Percentiles rank a stretch among this genome's conserved stretches.
phyloP scores from a whole-genome alignment of 768 basidiomycete species.

The Dioszegia crocea region DNA sequence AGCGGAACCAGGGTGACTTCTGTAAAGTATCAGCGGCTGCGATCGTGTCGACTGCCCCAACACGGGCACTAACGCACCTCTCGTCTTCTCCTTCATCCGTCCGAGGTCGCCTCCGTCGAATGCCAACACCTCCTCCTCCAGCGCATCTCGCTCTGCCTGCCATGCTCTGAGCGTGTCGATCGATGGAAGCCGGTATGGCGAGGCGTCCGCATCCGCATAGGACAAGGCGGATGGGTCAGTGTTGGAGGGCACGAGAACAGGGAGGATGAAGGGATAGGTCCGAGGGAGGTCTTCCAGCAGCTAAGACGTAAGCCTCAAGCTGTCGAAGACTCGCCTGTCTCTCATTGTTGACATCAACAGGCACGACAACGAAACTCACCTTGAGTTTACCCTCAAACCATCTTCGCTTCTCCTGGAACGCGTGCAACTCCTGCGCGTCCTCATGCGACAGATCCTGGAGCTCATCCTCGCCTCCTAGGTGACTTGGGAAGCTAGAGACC shows the following conservation, averaged over 20 bases:
- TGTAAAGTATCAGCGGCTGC: constrained; percentile 8
- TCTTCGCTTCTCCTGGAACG: constrained; percentile 34
- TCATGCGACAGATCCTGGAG: constrained; percentile 29
- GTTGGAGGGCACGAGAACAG: neutral
- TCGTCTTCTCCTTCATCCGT: constrained; percentile 38
- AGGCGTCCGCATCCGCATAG: neutral
- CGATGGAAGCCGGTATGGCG: constrained; percentile 14
- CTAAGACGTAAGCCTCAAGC: constrained; percentile 21
- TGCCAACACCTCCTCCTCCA: constrained; percentile 36
- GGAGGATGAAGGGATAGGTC: constrained; percentile 36
- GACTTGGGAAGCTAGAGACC: neutral
- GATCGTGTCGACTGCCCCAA: neutral
- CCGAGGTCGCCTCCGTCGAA: constrained; percentile 44
- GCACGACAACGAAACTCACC: constrained; percentile 26
- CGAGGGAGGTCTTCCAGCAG: constrained; percentile 23
- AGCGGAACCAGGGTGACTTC: constrained; percentile 36
- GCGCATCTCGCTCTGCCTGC: constrained; percentile 29
- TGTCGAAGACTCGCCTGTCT: neutral
- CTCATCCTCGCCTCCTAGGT: constrained; percentile 15
- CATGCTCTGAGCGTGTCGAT: constrained; percentile 12
- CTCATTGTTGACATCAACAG: too few species aligned
- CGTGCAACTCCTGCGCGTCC: constrained; percentile 32
- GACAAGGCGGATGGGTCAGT: neutral
- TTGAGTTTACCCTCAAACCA: constrained; percentile 40
- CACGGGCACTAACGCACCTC: constrained; percentile 19